A percentile compares a stretch with the other conserved stretches of the same genome.
Evolutionary conservation across 2,329 filamentous ascomycete genomes (phyloP).

Genomic region (Exophiala xenobiotica): DNA sequence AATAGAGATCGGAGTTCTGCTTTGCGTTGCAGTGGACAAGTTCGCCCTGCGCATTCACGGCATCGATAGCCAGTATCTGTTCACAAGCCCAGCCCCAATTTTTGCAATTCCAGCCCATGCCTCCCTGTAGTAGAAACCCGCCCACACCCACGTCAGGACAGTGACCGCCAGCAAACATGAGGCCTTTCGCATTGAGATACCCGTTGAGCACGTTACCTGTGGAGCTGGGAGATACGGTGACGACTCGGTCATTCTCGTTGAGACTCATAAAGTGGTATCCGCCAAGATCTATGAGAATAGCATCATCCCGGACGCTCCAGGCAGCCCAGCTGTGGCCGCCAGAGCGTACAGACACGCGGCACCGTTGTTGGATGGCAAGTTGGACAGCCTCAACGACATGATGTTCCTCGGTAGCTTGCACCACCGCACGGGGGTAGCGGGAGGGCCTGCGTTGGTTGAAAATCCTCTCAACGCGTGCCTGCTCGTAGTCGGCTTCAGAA

Average conservation of each 20-base stretch:
- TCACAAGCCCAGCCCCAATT: conserved; percentile 59
- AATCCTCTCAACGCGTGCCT: no score
- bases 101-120: conserved; percentile 61
- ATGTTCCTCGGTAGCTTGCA: conserved; percentile 38
- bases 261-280: conserved; percentile 42
- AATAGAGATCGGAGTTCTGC: conserved; percentile 50
- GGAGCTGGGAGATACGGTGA: conserved; percentile 48
- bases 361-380: conserved; percentile 38
- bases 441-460: conserved; percentile 40
- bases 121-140: conserved; percentile 57
- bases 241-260: conserved; percentile 41
- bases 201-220: conserved; percentile 41
- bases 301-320: conserved; percentile 51
- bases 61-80: conserved; percentile 46
- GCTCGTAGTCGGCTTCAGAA: no score
- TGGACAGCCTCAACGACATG: conserved; percentile 42
- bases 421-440: conserved; percentile 44
- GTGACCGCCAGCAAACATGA: conserved; percentile 56
- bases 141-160: conserved; percentile 59
- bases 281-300: conserved; percentile 46
- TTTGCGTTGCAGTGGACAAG: conserved; percentile 38
- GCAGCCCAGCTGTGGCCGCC: conserved; percentile 53
- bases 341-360: conserved; percentile 48
- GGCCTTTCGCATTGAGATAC: conserved; percentile 33
- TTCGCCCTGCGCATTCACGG: conserved; percentile 48